These are phyloP conservation scores for Suillus cothurnatus DNA, from an alignment of 768 basidiomycete species.

Conservation along the genomic window DNA sequence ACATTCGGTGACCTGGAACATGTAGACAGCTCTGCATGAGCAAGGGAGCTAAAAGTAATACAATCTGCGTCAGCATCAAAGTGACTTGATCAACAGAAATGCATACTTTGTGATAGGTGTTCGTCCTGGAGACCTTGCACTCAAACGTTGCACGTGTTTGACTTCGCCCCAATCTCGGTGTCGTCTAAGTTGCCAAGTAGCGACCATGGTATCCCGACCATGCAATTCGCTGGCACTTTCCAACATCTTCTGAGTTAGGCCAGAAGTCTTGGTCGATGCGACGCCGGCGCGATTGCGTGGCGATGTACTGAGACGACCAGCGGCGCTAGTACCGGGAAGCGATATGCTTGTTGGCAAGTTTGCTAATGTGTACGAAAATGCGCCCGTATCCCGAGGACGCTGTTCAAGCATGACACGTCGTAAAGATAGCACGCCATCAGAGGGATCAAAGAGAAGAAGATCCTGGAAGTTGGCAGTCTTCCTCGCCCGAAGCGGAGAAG, in stretches of 20 bases:
- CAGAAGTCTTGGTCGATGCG: slow-evolving; percentile 35
- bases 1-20: slow-evolving; percentile 57
- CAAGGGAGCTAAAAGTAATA: slow-evolving; percentile 53
- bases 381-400: slow-evolving; percentile 22
- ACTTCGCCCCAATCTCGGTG: slow-evolving; percentile 56
- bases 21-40: slow-evolving; percentile 84
- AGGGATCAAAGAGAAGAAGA: slow-evolving; percentile 66
- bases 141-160: slow-evolving; percentile 29
- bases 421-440: slow-evolving; percentile 55
- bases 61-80: slow-evolving; percentile 14
- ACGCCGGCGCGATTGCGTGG: slow-evolving; percentile 29
- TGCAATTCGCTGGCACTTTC: slow-evolving; percentile 38
- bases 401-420: slow-evolving; percentile 53
- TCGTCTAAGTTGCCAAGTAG: slow-evolving; percentile 66
- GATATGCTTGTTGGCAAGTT: slow-evolving; percentile 54
- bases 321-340: slow-evolving; percentile 53
- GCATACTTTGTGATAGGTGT: slow-evolving; percentile 10
- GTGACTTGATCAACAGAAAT: background rate
- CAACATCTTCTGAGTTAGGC: slow-evolving; percentile 36
- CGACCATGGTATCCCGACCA: slow-evolving; percentile 46
- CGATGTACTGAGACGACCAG: slow-evolving; percentile 38
- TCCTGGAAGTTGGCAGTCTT: slow-evolving; percentile 60
- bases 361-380: slow-evolving; percentile 28
- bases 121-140: slow-evolving; percentile 13
- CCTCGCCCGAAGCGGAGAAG: slow-evolving; percentile 31